phyloP scores from a whole-genome alignment of 148 eudicot genomes.

The Rhododendron mucronatum region DNA sequence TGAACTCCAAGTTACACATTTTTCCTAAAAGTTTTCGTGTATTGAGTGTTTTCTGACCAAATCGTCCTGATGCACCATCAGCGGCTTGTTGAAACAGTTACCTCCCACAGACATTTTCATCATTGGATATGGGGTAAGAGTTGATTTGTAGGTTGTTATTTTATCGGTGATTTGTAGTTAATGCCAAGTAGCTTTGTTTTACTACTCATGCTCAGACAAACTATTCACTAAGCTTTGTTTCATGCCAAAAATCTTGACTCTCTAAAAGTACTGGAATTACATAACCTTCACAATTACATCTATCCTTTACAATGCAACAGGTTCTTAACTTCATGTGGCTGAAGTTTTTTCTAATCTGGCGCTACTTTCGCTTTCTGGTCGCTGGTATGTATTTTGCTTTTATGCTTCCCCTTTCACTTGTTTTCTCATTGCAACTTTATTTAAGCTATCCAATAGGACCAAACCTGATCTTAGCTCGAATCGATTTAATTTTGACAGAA shows the following conservation, averaged over 20 bases:
- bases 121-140: conserved; percentile 93
- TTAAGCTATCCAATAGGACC: neutral
- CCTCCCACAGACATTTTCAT: conserved; percentile 83
- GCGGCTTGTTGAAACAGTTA: conserved; percentile 77
- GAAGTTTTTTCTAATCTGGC: conserved; percentile 90
- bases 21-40: neutral
- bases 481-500: neutral
- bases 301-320: conserved; percentile 34
- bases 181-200: neutral
- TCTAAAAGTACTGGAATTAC: neutral
- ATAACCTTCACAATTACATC: neutral
- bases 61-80: conserved; percentile 20
- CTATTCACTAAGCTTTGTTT: neutral
- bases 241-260: neutral
- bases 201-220: neutral
- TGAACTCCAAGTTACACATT: neutral
- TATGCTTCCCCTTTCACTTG: neutral
- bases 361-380: conserved; percentile 92
- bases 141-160: conserved; percentile 4
- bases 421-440: neutral
- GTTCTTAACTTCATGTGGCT: conserved; percentile 97
- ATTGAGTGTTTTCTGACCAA: conserved; percentile 3
- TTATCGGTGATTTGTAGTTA: neutral
- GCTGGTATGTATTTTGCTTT: conserved; percentile 44
- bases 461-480: neutral